phyloP scores from a whole-genome alignment of 495 filamentous ascomycete genomes.

The Saxispiralis lemnorum region DNA sequence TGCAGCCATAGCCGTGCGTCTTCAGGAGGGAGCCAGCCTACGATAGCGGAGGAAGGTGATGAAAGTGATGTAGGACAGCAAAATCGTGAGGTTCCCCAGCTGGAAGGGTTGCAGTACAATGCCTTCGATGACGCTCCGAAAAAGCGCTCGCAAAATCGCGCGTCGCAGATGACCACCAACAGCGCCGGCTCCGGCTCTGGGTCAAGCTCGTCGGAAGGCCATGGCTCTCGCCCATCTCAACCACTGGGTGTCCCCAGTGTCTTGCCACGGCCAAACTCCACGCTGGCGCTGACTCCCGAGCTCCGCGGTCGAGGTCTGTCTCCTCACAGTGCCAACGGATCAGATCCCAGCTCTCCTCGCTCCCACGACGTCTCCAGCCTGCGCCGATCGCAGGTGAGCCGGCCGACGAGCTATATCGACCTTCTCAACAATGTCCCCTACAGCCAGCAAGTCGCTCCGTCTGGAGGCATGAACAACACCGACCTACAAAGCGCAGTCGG shows the following conservation, averaged over 20 bases:
- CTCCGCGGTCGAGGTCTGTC: conserved; percentile 40
- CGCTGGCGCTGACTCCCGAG: conserved; percentile 57
- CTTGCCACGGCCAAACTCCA: conserved; percentile 47
- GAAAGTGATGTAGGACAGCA: no score
- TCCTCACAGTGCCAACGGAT: conserved; percentile 22
- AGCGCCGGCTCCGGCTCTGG: conserved; percentile 6
- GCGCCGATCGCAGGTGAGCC: conserved; percentile 51
- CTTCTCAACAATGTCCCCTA: conserved; percentile 69
- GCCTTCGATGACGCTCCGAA: conserved; percentile 14
- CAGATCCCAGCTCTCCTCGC: conserved; percentile 26
- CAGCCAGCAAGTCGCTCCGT: conserved; percentile 60
- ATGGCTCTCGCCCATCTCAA: neutral
- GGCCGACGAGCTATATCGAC: conserved; percentile 70
- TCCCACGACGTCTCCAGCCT: conserved; percentile 16
- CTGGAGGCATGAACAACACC: conserved; percentile 45
- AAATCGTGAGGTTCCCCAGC: neutral
- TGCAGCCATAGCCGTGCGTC: conserved; percentile 4
- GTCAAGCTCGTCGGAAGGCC: conserved; percentile 2
- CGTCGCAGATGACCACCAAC: conserved; percentile 6
- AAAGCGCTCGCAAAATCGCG: conserved; percentile 4
- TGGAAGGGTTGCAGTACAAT: conserved; percentile 9
- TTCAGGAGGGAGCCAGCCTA: conserved; percentile 3
- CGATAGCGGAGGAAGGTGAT: conserved; percentile 2
- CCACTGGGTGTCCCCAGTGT: conserved; percentile 28
- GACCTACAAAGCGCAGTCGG: conserved; percentile 62